Evolutionary conservation across 768 basidiomycete genomes (phyloP), one percentile per base, ranked within the genome.

Genomic region (Suillus bovinus): DNA sequence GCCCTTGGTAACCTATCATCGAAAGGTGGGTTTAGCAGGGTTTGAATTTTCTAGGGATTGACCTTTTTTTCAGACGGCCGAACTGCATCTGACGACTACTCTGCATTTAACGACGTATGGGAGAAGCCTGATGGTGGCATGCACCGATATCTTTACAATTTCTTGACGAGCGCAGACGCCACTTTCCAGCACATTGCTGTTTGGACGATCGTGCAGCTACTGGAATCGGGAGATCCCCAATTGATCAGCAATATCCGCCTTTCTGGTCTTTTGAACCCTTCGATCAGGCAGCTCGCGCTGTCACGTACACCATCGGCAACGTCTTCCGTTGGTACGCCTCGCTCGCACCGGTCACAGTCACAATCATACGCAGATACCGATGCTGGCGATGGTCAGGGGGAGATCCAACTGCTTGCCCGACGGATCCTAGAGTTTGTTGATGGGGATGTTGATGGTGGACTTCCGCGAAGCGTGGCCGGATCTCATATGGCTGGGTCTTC

Each of bases 181-280:
- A 99, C 97, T 1, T 99, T 99, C 89, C 96, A 98, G 75, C 97
- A 99, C 72, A 99, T 99, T 65, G 97, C 97, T 38, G 95, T 99
- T 49, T 99, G 97, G 97, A 98, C 97, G 0, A 96, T 99, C 67
- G 96, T 98, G 29, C 97, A 99, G 72, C 79, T 99, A 24, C 82
- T 99, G 31, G 97, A 99, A 74, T 96, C 96, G n/a, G 92, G 93
- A 64, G 95, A 99, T 74, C 90, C 91, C 22, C 89, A 93, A 72
- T 80, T 99, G 46, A 91, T 90, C 63, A 90, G 86, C 76, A 96
- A 92, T 78, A 94, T 99, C 75, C 93, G 94, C 61, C 84, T 78
- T 60, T 98, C 96, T 5, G 82, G 78, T 61, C 79, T 93, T 60
- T 81, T 99, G 63, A 84, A 93, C 50, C 88, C 94, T 22, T 91